Percentiles rank a stretch among this genome's conserved stretches.
Evolutionary conservation across 352 stramenopile species (phyloP).

Genomic region (Globisporangium yorkense): DNA sequence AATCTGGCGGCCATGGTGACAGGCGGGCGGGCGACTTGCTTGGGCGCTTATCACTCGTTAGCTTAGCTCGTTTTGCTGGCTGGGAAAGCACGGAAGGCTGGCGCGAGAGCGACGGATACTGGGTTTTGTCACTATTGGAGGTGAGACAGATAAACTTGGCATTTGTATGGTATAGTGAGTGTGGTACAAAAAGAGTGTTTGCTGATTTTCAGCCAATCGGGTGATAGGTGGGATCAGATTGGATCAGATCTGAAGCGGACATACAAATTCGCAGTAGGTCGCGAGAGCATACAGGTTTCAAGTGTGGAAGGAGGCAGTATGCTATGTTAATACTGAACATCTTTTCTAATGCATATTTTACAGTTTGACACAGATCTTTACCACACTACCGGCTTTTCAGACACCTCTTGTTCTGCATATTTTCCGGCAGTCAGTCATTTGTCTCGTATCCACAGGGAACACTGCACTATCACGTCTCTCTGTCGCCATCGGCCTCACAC

Average conservation of each 20-base stretch:
- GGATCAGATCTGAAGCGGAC: not conserved
- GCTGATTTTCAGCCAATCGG: not conserved
- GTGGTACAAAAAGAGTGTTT: not conserved
- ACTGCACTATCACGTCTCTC: not conserved
- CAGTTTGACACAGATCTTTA: not conserved
- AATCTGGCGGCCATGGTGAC: slow-evolving; percentile 59
- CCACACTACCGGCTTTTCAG: no score
- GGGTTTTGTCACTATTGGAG: no score
- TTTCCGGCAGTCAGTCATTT: not conserved
- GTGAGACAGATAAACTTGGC: not conserved
- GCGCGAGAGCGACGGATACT: not conserved
- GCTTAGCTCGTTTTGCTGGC: slow-evolving; percentile 3
- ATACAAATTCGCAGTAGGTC: not conserved
- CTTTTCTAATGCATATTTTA: no score
- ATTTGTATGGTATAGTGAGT: not conserved
- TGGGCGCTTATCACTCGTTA: slow-evolving; percentile 5
- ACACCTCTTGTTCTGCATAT: not conserved
- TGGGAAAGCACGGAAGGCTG: not conserved
- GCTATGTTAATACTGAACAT: not conserved
- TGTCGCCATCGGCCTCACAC: not conserved
- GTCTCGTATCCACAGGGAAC: no score
- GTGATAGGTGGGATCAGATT: not conserved
- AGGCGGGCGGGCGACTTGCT: not conserved
- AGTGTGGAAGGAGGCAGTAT: not conserved
- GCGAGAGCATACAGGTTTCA: not conserved